phyloP scores from a whole-genome alignment of 306 rosid genomes.

The Inga leiocalycina region DNA sequence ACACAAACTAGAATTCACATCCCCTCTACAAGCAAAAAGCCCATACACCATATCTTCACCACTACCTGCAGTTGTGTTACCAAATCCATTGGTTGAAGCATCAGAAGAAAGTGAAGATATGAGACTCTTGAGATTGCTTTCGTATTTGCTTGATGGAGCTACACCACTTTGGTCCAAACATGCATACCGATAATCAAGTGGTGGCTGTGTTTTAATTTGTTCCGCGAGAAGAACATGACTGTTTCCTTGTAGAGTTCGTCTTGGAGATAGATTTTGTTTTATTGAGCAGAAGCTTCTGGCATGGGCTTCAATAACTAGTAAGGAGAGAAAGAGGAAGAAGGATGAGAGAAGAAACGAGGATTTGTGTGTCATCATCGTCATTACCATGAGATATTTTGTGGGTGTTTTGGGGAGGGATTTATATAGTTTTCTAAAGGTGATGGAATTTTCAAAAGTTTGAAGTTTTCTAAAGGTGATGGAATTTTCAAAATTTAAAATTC shows the following conservation, averaged over 20 bases:
- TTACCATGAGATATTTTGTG: not conserved
- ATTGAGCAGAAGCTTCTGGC: not conserved
- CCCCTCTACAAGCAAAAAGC: slow-evolving; percentile 45
- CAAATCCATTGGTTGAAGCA: slow-evolving; percentile 44
- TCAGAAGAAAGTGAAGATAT: slow-evolving; percentile 34
- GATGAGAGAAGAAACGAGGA: not conserved
- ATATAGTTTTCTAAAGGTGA: not conserved
- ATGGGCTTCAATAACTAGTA: not conserved
- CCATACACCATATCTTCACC: slow-evolving; percentile 36
- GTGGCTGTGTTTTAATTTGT: slow-evolving; percentile 19
- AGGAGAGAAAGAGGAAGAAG: slow-evolving; percentile 5
- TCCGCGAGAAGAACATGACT: not conserved
- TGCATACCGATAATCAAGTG: slow-evolving; percentile 42
- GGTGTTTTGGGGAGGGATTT: not conserved
- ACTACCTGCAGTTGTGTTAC: slow-evolving; percentile 20
- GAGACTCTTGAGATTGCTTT: slow-evolving; percentile 40
- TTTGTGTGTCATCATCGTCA: not conserved
- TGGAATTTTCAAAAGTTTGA: not conserved
- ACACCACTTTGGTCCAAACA: slow-evolving; percentile 43
- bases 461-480: not conserved
- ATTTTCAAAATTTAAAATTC: no score
- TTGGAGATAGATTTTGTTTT: not conserved
- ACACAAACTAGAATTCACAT: slow-evolving; percentile 36
- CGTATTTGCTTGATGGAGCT: slow-evolving; percentile 37
- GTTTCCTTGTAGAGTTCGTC: not conserved